A percentile compares a stretch with the other conserved stretches of the same genome.
Evolutionary conservation across 148 eudicot genomes (phyloP).

Genomic region (Heliamphora exappendiculata): DNA sequence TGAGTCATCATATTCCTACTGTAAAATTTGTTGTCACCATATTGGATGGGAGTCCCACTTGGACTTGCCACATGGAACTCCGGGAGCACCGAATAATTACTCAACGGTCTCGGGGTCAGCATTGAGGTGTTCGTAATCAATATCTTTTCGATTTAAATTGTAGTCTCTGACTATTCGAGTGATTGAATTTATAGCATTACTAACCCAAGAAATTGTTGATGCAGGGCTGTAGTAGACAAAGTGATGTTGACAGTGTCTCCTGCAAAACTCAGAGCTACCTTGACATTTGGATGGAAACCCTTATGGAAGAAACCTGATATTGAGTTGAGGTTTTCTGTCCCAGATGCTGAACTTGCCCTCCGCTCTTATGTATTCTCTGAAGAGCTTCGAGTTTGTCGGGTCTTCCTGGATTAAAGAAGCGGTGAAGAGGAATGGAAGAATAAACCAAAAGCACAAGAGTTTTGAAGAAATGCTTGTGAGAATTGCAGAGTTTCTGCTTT

Average conservation of each 20-base stretch:
- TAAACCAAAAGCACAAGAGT: neutral
- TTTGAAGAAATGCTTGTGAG: slow-evolving; percentile 13
- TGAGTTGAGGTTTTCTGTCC: slow-evolving; percentile 24
- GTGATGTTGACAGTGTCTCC: slow-evolving; percentile 16
- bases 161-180: slow-evolving; percentile 15
- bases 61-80: too few relatives aligned
- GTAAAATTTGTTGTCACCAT: too few relatives aligned
- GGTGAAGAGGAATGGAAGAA: slow-evolving; percentile 8
- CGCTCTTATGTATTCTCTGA: slow-evolving; percentile 33
- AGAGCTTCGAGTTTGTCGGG: slow-evolving; percentile 12
- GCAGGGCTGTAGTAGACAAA: slow-evolving; percentile 14
- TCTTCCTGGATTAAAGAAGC: slow-evolving; percentile 13
- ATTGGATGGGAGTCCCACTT: too few relatives aligned
- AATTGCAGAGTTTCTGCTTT: neutral
- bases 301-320: slow-evolving; percentile 14
- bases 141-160: slow-evolving; percentile 23
- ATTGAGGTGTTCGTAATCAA: slow-evolving; percentile 29
- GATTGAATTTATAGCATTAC: slow-evolving; percentile 21
- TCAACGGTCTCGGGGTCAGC: slow-evolving; percentile 26
- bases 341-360: slow-evolving; percentile 22
- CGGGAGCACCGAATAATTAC: too few relatives aligned
- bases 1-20: too few relatives aligned
- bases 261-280: slow-evolving; percentile 26
- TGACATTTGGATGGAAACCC: slow-evolving; percentile 16
- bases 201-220: slow-evolving; percentile 21